Base-by-base conservation (phyloP, 1,284 basidiomycete genomes). In the Heliocybe sulcata region DNA sequence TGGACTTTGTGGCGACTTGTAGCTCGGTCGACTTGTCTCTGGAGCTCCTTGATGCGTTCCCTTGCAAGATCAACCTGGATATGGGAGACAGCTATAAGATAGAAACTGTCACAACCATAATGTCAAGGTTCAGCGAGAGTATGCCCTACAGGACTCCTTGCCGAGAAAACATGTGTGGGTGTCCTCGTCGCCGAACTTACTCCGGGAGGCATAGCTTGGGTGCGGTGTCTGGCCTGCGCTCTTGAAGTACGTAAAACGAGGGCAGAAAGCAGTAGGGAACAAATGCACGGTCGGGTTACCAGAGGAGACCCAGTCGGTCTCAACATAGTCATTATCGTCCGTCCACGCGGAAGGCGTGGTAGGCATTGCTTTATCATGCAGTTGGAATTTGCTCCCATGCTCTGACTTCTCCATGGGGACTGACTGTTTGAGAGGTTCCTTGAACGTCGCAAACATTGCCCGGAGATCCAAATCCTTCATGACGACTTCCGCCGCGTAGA, bases 401-500 rank as follows among this genome's bases (percentile, higher is more conserved):
- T 75, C 67, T n/a, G 74, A 67, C 10, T 71, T 57, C 16, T 74
- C 71, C 57, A 81, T 70, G 27, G 74, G 72, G 12, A 84, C 75
- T n/a, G 70, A 67, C 63, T 76, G 72, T 63, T 89, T 90, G 59
- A 85, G 70, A 4, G 83, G 78, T 59, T 94, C 90, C 1, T 73
- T 64, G 69, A 97, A 97, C 48, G 82, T 80, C 0, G 92, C 93
- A 9, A 87, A 74, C 57, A 98, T 69, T 2, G 89, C 84, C 55
- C 90, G 88, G 47, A 98, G 72, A 56, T 94, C 87, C 35, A 96
- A 72, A 6, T 84, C 81, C 64, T 85, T 85, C 62, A 94, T 73
- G 33, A 92, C 82, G 6, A 96, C 81, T 69, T 98, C 94, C 31
- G 89, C 90, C n/a, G 92, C 90, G 65, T 94, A 94, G 72, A 98